A percentile compares a stretch with the other conserved stretches of the same genome.
Evolutionary conservation across 768 basidiomycete genomes (phyloP).

Genomic region (Arthromyces matolae): DNA sequence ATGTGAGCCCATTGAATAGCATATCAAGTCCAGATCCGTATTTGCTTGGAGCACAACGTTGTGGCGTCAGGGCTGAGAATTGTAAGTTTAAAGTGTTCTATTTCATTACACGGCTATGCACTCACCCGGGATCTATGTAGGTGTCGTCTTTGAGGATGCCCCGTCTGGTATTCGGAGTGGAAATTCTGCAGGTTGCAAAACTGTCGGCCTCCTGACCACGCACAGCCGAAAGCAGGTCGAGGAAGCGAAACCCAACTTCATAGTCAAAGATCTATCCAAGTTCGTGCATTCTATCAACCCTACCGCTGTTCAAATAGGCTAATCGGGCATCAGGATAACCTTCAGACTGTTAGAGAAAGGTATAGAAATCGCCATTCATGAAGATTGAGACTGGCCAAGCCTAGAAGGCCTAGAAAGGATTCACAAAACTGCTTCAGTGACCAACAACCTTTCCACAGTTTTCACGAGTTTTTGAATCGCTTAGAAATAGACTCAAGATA

Average conservation of each 20-base stretch:
- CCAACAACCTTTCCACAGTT: too few species aligned
- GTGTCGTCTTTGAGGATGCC: conserved; percentile 90
- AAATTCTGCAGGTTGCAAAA: conserved; percentile 76
- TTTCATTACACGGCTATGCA: background rate
- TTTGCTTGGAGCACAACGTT: conserved; percentile 74
- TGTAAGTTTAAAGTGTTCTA: conserved; percentile 37
- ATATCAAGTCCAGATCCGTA: conserved; percentile 78
- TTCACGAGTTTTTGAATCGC: too few species aligned
- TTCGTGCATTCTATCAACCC: conserved; percentile 24
- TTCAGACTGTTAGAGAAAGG: conserved; percentile 34
- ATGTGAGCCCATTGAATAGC: conserved; percentile 4
- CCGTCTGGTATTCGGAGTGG: conserved; percentile 83
- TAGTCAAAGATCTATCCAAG: conserved; percentile 73
- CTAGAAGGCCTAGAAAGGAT: background rate
- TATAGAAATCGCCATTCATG: conserved; percentile 43
- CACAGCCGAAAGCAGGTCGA: conserved; percentile 69
- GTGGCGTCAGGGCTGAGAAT: conserved; percentile 57
- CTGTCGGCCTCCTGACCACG: conserved; percentile 79
- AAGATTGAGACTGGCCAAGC: conserved; percentile 20
- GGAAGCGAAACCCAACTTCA: conserved; percentile 57
- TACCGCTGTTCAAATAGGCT: background rate
- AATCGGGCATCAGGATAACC: conserved; percentile 24
- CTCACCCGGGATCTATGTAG: conserved; percentile 32
- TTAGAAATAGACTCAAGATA: too few species aligned
- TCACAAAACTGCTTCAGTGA: background rate